phyloP scores from a whole-genome alignment of 305 asterid genomes.

The Withania somnifera region DNA sequence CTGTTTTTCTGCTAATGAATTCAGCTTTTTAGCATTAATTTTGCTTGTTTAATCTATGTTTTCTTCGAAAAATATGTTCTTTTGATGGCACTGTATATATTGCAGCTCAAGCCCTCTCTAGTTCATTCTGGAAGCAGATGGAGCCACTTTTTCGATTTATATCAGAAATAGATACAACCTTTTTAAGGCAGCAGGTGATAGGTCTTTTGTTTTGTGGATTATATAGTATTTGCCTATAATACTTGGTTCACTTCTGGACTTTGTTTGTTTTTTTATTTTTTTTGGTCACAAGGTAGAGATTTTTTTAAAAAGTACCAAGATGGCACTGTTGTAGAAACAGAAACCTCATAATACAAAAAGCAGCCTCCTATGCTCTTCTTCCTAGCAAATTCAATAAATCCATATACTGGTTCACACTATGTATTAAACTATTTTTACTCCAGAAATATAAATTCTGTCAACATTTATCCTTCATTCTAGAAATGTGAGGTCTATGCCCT shows the following conservation, averaged over 20 bases:
- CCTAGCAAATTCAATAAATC: no score
- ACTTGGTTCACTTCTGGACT: no score
- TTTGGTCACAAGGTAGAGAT: no score
- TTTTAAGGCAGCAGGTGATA: slow-evolving; percentile 69
- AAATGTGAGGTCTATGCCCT: neutral
- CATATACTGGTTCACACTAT: no score
- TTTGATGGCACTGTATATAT: slow-evolving; percentile 1
- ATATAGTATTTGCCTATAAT: no score
- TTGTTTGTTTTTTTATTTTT: no score
- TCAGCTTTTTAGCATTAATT: slow-evolving; percentile 17
- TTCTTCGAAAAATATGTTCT: neutral
- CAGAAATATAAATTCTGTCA: neutral
- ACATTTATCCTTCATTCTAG: neutral
- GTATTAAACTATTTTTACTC: no score
- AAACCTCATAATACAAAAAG: no score
- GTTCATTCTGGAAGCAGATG: slow-evolving; percentile 83
- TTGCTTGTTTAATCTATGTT: neutral
- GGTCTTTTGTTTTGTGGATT: no score
- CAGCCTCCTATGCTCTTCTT: no score
- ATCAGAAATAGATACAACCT: slow-evolving; percentile 55
- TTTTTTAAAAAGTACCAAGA: no score
- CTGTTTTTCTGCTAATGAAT: slow-evolving; percentile 4
- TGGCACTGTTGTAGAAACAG: no score
- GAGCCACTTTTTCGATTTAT: slow-evolving; percentile 62
- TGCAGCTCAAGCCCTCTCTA: slow-evolving; percentile 70